These are phyloP conservation scores for Trichoderma aggressivum DNA, from an alignment of 2,329 filamentous ascomycete genomes.

Conservation along the genomic window DNA sequence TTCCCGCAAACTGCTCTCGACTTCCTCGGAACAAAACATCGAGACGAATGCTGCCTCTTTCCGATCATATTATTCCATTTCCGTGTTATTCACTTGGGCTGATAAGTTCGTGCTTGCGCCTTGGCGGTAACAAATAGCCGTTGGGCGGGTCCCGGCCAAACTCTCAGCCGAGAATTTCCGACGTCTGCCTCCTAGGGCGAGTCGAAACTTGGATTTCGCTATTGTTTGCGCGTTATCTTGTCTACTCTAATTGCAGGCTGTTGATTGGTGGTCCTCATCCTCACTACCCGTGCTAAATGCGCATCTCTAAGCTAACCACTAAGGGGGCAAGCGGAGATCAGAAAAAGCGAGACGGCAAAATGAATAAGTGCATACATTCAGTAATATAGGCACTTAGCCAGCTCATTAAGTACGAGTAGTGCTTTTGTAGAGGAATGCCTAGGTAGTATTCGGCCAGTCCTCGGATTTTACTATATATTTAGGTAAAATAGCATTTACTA, in stretches of 20 bases:
- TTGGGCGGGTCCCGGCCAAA: not conserved
- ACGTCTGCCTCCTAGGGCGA: not conserved
- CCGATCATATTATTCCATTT: not conserved
- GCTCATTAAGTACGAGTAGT: too few species aligned
- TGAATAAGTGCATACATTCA: too few species aligned
- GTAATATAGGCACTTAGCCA: too few species aligned
- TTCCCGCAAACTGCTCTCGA: not conserved
- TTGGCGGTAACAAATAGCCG: constrained; percentile 1
- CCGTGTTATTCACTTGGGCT: not conserved
- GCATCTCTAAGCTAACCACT: not conserved
- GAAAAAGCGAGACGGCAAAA: too few species aligned
- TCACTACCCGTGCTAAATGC: not conserved
- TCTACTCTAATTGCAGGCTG: not conserved
- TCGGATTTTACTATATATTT: too few species aligned
- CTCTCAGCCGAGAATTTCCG: constrained; percentile 6
- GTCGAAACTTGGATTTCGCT: not conserved
- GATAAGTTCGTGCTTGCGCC: not conserved
- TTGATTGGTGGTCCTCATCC: not conserved
- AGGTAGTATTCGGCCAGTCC: too few species aligned
- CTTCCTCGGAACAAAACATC: not conserved
- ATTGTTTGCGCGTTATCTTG: not conserved
- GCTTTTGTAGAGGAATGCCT: too few species aligned
- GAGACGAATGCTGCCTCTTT: not conserved
- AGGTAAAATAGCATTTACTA: too few species aligned
- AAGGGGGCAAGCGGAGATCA: too few species aligned